Evolutionary conservation across 257 asterid species (phyloP), one percentile per base, ranked within the genome.

Genomic region (Thymus mandschuricus): DNA sequence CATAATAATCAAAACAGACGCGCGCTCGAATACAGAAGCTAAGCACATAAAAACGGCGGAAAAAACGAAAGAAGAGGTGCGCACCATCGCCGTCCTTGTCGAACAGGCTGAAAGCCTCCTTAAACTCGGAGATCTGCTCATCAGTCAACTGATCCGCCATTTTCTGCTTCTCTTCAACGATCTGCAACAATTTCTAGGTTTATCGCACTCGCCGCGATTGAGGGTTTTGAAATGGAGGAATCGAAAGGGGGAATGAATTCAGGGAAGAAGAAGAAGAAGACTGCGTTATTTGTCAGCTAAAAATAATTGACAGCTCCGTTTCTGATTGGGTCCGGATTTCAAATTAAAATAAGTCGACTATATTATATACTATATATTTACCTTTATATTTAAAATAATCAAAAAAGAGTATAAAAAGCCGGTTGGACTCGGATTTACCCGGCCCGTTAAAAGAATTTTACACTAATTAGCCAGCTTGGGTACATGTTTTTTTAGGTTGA

Each of bases 81-180:
- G 68, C 62, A 85, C 89, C 89, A 78, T 85, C 89, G 70, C 87
- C 89, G 43, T 85, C 89, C 80, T 85, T 85, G 76, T 85, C 89
- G 69, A 85, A 85, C 2, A 85, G 89, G 84, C 89, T 85, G 81
- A 85, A 85, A 72, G 89, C 87, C 73, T 85, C 89, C 82, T 85
- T 85, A 77, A 84, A 84, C 81, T 84, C 89, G 41, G 89, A 81
- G 83, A 84, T 84, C 89, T 84, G 89, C 67, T 84, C 89, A 45
- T 81, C 89, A 49, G 89, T 84, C 83, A 84, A 80, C 76, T 85
- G 86, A 80, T 84, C 89, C 73, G 89, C 80, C 89, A 84, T 84
- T 78, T n/a, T 21, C 27, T 48, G 34, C 60, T 48, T 60, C 51
- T 10, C 40, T 10, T 5, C 31, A 35, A 35, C 40, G 40, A 35